Evolutionary conservation across 2,329 filamentous ascomycete genomes (phyloP).

Genomic region (Neoscytalidium dimidiatum): DNA sequence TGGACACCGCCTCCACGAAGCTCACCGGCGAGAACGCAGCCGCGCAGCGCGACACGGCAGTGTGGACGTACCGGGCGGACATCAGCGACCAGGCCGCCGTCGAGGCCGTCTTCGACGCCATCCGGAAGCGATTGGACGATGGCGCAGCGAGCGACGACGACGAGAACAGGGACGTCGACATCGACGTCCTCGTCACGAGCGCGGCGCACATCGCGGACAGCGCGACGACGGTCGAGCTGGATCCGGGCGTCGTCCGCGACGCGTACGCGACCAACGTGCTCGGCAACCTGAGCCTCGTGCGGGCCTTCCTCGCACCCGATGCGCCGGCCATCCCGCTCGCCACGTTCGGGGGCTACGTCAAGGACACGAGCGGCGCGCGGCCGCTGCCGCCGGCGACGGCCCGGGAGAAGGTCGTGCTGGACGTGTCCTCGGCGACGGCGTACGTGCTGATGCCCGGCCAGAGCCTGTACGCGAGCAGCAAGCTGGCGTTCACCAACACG

Average conservation of each 20-base stretch:
- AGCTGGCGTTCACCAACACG: constrained; percentile 15
- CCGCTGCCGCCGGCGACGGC: neutral
- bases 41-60: neutral
- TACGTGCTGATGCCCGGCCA: constrained; percentile 1
- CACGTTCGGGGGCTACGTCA: neutral
- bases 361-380: neutral
- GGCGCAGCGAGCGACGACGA: too few relatives aligned
- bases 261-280: constrained; percentile 21
- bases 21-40: neutral
- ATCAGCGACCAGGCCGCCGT: neutral
- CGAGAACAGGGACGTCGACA: constrained; percentile 1
- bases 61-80: constrained; percentile 19
- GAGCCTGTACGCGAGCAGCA: constrained; percentile 20
- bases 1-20: constrained; percentile 25
- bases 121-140: neutral
- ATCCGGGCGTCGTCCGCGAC: constrained; percentile 18
- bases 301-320: constrained; percentile 22
- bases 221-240: neutral
- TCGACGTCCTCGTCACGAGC: constrained; percentile 22
- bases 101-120: neutral
- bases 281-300: constrained; percentile 22
- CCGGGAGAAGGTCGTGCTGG: constrained; percentile 2
- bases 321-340: neutral
- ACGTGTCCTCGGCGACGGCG: constrained; percentile 8
- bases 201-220: constrained; percentile 14